Percentiles rank a stretch among this genome's conserved stretches.
phyloP scores from a whole-genome alignment of 768 basidiomycete genomes.

The Boletus vinaceobasis region DNA sequence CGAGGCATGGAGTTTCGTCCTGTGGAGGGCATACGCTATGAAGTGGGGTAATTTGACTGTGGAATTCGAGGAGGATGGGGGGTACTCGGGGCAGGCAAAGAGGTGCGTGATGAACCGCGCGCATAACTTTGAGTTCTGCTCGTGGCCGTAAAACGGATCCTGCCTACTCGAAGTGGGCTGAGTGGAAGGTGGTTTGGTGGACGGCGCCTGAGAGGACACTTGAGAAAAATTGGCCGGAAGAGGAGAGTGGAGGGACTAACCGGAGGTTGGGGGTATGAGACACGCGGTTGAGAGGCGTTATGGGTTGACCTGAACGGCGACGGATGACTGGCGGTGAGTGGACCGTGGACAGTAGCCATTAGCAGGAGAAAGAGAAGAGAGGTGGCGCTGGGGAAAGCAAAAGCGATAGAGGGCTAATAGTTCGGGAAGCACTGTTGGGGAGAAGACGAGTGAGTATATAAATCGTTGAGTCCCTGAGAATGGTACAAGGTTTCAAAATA shows the following conservation, averaged over 20 bases:
- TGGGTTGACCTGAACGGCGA: slow-evolving; percentile 28
- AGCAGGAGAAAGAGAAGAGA: not conserved
- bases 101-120: slow-evolving; percentile 81
- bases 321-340: slow-evolving; percentile 24
- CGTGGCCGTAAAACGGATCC: slow-evolving; percentile 56
- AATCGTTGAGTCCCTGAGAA: slow-evolving; percentile 18
- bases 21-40: slow-evolving; percentile 65
- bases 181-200: slow-evolving; percentile 29
- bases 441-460: slow-evolving; percentile 23
- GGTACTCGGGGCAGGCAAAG: slow-evolving; percentile 82
- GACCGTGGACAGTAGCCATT: slow-evolving; percentile 35
- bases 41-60: slow-evolving; percentile 48
- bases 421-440: slow-evolving; percentile 16
- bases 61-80: slow-evolving; percentile 42
- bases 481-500: slow-evolving; percentile 13
- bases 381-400: slow-evolving; percentile 19
- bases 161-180: slow-evolving; percentile 25
- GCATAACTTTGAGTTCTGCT: slow-evolving; percentile 62
- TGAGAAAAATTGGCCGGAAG: not conserved
- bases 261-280: slow-evolving; percentile 26
- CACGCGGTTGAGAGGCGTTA: slow-evolving; percentile 26
- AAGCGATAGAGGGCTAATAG: slow-evolving; percentile 10
- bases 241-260: slow-evolving; percentile 11
- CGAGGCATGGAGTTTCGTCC: slow-evolving; percentile 57
- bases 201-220: slow-evolving; percentile 17